These are phyloP conservation scores for Oldenlandia corymbosa DNA, from an alignment of 257 asterid genomes.

Conservation along the genomic window DNA sequence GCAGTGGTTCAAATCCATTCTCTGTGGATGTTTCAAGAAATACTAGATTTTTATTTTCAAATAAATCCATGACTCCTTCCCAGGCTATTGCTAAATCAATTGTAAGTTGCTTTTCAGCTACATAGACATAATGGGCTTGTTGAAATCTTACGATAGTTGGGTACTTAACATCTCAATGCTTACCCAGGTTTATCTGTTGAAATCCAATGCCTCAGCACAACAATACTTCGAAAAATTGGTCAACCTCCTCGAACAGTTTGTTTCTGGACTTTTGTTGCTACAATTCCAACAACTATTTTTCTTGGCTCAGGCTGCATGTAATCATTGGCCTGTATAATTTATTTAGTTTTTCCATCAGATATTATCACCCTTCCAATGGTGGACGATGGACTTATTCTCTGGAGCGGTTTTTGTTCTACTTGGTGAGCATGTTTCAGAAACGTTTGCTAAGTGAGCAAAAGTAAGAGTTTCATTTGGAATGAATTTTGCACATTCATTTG, in stretches of 20 bases:
- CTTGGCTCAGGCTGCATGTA: background rate
- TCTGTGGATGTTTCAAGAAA: conserved; percentile 84
- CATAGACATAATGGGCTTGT: background rate
- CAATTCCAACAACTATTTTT: conserved; percentile 4
- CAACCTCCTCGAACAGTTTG: conserved; percentile 97
- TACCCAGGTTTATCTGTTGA: conserved; percentile 85
- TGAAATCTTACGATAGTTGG: background rate
- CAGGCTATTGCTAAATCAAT: conserved; percentile 94
- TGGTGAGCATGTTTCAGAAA: conserved; percentile 70
- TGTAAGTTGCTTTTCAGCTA: conserved; percentile 43
- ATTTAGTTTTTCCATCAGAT: conserved; percentile 48
- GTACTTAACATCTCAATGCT: conserved; percentile 25
- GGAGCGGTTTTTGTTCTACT: conserved; percentile 77
- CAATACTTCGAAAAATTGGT: conserved; percentile 74
- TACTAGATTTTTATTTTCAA: conserved; percentile 84
- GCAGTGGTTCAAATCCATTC: conserved; percentile 83
- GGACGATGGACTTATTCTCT: conserved; percentile 96
- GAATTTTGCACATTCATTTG: background rate
- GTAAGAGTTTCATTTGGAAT: conserved; percentile 43
- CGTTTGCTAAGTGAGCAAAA: conserved; percentile 86
- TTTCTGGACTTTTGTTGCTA: conserved; percentile 25
- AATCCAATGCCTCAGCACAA: conserved; percentile 84
- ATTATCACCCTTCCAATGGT: conserved; percentile 99
- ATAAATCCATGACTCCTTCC: conserved; percentile 62
- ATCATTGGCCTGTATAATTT: conserved; percentile 1